phyloP scores from a whole-genome alignment of 306 rosid species.

The Ziziphus jujuba region DNA sequence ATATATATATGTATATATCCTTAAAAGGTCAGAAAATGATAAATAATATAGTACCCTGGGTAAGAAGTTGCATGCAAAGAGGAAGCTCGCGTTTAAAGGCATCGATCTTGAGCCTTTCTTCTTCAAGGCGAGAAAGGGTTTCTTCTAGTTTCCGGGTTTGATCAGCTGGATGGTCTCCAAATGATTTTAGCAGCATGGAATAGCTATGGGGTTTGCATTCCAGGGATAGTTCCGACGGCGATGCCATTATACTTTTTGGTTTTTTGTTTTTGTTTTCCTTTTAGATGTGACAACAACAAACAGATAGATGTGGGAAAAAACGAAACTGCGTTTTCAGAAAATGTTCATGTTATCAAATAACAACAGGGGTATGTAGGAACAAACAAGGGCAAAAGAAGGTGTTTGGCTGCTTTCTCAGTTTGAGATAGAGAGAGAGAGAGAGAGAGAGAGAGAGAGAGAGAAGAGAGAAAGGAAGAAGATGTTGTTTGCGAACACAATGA shows the following conservation, averaged over 20 bases:
- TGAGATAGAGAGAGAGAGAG: conserved; percentile 25
- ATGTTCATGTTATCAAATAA: conserved; percentile 33
- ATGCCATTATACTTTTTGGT: conserved; percentile 46
- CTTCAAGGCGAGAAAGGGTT: conserved; percentile 79
- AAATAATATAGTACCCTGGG: conserved; percentile 73
- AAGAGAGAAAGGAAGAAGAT: conserved; percentile 37
- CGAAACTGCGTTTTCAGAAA: neutral
- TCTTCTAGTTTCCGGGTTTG: conserved; percentile 83
- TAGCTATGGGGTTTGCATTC: conserved; percentile 84
- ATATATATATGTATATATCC: too few species aligned
- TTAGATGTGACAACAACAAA: neutral
- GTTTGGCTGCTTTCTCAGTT: conserved; percentile 71
- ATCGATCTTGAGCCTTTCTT: conserved; percentile 92
- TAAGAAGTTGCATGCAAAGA: conserved; percentile 99
- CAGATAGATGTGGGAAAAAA: too few species aligned
- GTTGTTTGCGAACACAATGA: conserved; percentile 75
- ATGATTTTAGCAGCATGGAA: conserved; percentile 77
- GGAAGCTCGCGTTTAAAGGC: conserved; percentile 99
- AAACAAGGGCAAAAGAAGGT: conserved; percentile 70
- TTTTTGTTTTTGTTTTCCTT: neutral
- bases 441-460: conserved; percentile 34
- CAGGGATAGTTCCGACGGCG: conserved; percentile 78
- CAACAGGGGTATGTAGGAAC: conserved; percentile 53
- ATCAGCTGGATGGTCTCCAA: conserved; percentile 51
- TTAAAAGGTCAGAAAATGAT: too few species aligned